Percentiles rank a stretch among this genome's conserved stretches.
phyloP scores from a whole-genome alignment of 1,284 basidiomycete species.

The Hemileia vastatrix region DNA sequence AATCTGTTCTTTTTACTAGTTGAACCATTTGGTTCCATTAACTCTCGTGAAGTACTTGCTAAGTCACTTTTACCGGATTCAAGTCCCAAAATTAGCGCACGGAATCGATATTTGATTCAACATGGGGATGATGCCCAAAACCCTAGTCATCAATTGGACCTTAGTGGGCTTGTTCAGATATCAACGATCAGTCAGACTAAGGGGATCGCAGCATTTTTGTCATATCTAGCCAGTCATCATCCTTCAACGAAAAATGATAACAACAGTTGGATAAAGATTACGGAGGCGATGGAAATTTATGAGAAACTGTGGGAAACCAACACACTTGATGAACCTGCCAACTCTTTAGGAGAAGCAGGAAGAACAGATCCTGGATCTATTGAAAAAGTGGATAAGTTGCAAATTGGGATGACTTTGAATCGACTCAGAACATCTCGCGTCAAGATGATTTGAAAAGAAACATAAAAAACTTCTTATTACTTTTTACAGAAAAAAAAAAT shows the following conservation, averaged over 20 bases:
- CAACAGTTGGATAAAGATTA: background rate
- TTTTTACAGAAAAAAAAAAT: too few relatives aligned
- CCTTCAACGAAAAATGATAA: too few relatives aligned
- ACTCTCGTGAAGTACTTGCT: slow-evolving; percentile 1
- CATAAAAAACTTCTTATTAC: too few relatives aligned
- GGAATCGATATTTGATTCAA: slow-evolving; percentile 9
- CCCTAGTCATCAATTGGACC: slow-evolving; percentile 9
- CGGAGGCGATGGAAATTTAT: slow-evolving; percentile 10
- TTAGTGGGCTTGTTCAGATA: slow-evolving; percentile 14
- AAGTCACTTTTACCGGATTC: slow-evolving; percentile 8
- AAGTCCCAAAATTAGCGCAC: slow-evolving; percentile 8
- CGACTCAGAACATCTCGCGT: slow-evolving; percentile 12
- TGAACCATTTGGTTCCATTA: slow-evolving; percentile 1
- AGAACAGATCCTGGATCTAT: slow-evolving; percentile 5
- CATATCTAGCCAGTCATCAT: background rate
- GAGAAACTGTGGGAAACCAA: slow-evolving; percentile 6
- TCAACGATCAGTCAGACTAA: slow-evolving; percentile 14
- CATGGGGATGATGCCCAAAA: slow-evolving; percentile 5
- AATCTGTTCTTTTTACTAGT: too few relatives aligned
- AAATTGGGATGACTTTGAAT: slow-evolving; percentile 12
- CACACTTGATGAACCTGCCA: slow-evolving; percentile 4
- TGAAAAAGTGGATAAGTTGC: slow-evolving; percentile 4
- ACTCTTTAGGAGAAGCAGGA: slow-evolving; percentile 7
- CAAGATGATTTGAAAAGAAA: too few relatives aligned
- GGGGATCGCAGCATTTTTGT: slow-evolving; percentile 10